Evolutionary conservation across 2,329 filamentous ascomycete species (phyloP), one percentile per base, ranked within the genome.

Genomic region (Aphanocladium album): DNA sequence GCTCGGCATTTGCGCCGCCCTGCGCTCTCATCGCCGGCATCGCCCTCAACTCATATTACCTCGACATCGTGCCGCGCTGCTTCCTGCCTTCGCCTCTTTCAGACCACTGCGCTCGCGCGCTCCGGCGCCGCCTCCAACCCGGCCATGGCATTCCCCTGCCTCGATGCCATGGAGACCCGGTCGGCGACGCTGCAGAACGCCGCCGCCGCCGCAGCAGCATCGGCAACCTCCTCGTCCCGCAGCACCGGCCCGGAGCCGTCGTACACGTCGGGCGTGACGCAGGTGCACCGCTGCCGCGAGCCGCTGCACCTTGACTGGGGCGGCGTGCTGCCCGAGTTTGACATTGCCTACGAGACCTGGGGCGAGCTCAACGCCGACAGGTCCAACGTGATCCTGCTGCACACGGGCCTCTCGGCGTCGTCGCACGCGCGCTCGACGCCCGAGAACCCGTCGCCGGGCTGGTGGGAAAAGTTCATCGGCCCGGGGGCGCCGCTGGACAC

Each of bases 381-480:
- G 74, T 91, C 86, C 71, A 99, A 99, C 73, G 92, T 88, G 4
- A 95, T 99, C 63, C 82, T 99, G 9, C 78, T 99, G 2, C 92
- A 98, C 72, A 99, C 95, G 0, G 95, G 95, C 9, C 82, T 99
- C 5, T 97, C 93, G 0, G 95, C 95, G n/a, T 97, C 93, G 7
- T 98, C 93, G 61, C 95, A 99, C 76, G 95, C 95, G 2, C 93
- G 93, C 71, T 97, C 92, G 61, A 98, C 93, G n/a, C 81, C 84
- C 57, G 79, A 81, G 11, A 99, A 99, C 73, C 84, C 90, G 0
- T 89, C 93, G 72, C 89, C 92, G 0, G 95, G 95, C 3, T 99
- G 95, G 95, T 99, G 95, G 95, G 95, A 99, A 76, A 93, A 89
- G 74, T 99, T 99, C 73, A 98, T 99, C 69, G 95, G 95, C 0